phyloP scores from a whole-genome alignment of 345 rosid genomes.

The Turritis glabra region DNA sequence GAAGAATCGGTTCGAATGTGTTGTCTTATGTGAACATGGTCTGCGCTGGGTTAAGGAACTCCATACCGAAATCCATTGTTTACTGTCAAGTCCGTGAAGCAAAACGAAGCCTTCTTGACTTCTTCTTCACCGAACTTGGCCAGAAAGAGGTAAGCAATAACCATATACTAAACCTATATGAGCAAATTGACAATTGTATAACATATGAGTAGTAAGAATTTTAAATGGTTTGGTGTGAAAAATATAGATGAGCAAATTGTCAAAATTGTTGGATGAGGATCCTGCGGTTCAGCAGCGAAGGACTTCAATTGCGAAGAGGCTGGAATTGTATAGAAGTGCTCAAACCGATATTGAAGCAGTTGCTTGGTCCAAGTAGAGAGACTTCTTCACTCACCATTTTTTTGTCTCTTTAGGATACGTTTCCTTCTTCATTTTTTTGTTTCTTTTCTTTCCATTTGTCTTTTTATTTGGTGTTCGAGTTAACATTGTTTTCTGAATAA shows the following conservation, averaged over 20 bases:
- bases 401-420: not conserved
- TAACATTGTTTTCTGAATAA: constrained; percentile 19
- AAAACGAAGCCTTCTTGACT: constrained; percentile 83
- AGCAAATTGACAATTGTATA: not conserved
- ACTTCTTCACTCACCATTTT: not conserved
- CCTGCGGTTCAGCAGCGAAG: constrained; percentile 86
- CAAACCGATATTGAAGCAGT: constrained; percentile 86
- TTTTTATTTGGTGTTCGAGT: not conserved
- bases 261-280: constrained; percentile 73
- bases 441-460: not conserved
- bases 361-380: constrained; percentile 79
- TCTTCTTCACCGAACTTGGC: constrained; percentile 86
- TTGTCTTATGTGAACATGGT: constrained; percentile 84
- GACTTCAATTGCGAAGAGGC: constrained; percentile 64
- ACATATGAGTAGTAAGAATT: not conserved
- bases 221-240: constrained; percentile 13
- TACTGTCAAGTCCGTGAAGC: constrained; percentile 97
- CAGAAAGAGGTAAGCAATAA: constrained; percentile 60
- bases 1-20: constrained; percentile 80
- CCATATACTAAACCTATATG: not conserved
- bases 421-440: not conserved
- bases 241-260: constrained; percentile 59
- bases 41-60: constrained; percentile 69
- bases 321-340: constrained; percentile 88
- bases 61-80: constrained; percentile 90